Percentiles rank a stretch among this genome's conserved stretches.
These are phyloP conservation scores for Miscanthus lutarioriparius DNA, from an alignment of 176 grass and related monocot genomes.

Conservation along the genomic window DNA sequence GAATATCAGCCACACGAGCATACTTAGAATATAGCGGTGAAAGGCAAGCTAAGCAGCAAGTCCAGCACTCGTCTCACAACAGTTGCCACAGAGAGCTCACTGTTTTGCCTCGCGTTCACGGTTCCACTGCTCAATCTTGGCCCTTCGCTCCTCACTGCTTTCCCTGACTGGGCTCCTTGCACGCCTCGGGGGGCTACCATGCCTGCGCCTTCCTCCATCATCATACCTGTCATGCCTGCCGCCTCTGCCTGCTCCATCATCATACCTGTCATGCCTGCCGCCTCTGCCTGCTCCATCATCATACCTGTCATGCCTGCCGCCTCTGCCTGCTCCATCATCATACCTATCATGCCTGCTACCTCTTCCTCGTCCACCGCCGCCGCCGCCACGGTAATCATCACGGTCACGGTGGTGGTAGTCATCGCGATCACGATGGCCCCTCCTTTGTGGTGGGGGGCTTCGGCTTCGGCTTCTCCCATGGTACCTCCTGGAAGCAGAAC, in stretches of 20 bases:
- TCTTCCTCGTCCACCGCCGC: slow-evolving; percentile 28
- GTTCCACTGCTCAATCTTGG: slow-evolving; percentile 84
- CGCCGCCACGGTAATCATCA: slow-evolving; percentile 31
- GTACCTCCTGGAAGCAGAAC: slow-evolving; percentile 32
- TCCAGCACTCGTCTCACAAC: neutral
- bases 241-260: slow-evolving; percentile 29
- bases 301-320: slow-evolving; percentile 50
- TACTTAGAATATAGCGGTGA: slow-evolving; percentile 2
- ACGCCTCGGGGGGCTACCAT: slow-evolving; percentile 48
- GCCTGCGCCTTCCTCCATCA: slow-evolving; percentile 51
- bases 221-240: slow-evolving; percentile 55
- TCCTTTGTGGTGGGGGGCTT: slow-evolving; percentile 56
- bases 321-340: slow-evolving; percentile 24
- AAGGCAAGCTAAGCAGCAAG: neutral
- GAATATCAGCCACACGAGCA: neutral
- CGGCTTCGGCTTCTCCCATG: slow-evolving; percentile 56
- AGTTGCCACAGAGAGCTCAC: slow-evolving; percentile 3
- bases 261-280: slow-evolving; percentile 55
- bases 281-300: slow-evolving; percentile 35
- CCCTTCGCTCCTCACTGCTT: slow-evolving; percentile 65
- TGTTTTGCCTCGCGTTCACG: slow-evolving; percentile 57
- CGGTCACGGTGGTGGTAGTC: slow-evolving; percentile 35
- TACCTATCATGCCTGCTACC: slow-evolving; percentile 50
- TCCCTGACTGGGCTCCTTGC: slow-evolving; percentile 63
- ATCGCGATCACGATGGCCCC: slow-evolving; percentile 41